Evolutionary conservation across 257 asterid genomes (phyloP).

Genomic region (Linderniella brevidens): DNA sequence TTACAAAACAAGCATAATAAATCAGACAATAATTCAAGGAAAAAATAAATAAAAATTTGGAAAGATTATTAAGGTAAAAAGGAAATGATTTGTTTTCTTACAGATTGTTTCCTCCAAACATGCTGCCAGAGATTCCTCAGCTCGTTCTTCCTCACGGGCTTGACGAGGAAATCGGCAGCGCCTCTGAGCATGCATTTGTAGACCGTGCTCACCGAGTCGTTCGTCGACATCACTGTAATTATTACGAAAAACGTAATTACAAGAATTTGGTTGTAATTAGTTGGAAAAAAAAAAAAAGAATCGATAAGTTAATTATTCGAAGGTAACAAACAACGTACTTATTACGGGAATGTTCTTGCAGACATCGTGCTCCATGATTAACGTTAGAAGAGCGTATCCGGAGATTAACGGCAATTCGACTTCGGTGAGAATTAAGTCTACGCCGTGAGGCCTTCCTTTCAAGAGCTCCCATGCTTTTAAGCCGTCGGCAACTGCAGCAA

Average conservation of each 20-base stretch:
- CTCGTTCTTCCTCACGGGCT: slow-evolving; percentile 75
- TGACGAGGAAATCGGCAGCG: slow-evolving; percentile 83
- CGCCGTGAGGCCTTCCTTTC: slow-evolving; percentile 35
- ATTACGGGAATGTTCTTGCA: slow-evolving; percentile 85
- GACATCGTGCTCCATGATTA: slow-evolving; percentile 59
- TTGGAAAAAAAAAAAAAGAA: background rate
- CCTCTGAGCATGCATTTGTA: slow-evolving; percentile 88
- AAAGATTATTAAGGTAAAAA: slow-evolving; percentile 5
- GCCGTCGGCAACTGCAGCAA: slow-evolving; percentile 73
- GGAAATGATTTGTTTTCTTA: slow-evolving; percentile 22
- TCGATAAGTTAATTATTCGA: slow-evolving; percentile 1
- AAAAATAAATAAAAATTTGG: background rate
- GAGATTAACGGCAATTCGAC: slow-evolving; percentile 73
- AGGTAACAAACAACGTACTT: slow-evolving; percentile 29
- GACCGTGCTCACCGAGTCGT: slow-evolving; percentile 66
- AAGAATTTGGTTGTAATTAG: too few relatives aligned
- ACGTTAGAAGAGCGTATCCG: slow-evolving; percentile 77
- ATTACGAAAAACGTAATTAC: slow-evolving; percentile 1
- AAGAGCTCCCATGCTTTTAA: slow-evolving; percentile 79
- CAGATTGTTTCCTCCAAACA: slow-evolving; percentile 80
- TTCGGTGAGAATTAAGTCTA: slow-evolving; percentile 74
- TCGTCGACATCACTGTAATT: slow-evolving; percentile 71
- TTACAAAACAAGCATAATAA: slow-evolving; percentile 7
- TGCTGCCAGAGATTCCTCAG: slow-evolving; percentile 86
- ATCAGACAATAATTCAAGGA: slow-evolving; percentile 2